Evolutionary conservation across 108 stramenopile species (phyloP).

Genomic region (Nitzschia putrida): DNA sequence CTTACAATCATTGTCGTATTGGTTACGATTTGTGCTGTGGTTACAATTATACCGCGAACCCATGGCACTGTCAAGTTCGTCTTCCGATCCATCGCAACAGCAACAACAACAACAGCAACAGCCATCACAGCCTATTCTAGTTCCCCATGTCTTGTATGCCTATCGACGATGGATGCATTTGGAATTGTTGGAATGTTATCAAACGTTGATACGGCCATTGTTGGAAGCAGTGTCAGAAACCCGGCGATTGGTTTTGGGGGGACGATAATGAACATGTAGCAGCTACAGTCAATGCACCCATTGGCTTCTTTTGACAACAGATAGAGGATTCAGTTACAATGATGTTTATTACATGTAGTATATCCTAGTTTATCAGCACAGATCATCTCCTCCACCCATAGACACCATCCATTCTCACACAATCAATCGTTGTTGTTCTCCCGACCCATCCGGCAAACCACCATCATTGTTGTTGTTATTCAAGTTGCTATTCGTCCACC

Average conservation of each 20-base stretch:
- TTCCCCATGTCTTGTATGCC: conserved; percentile 13
- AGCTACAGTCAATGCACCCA: too few species aligned
- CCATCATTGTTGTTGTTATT: too few species aligned
- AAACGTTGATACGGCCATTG: conserved; percentile 3
- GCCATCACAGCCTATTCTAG: not conserved
- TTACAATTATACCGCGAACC: not conserved
- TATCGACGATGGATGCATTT: conserved; percentile 17
- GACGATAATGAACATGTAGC: too few species aligned
- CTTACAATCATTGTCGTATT: not conserved
- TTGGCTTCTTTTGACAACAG: too few species aligned
- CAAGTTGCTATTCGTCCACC: not conserved
- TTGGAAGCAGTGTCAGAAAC: conserved; percentile 1
- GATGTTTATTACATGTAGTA: too few species aligned
- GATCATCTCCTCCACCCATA: too few species aligned
- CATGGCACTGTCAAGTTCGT: not conserved
- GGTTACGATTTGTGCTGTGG: conserved; percentile 12
- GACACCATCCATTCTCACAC: too few species aligned
- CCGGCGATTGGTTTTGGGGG: not conserved
- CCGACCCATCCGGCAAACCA: not conserved
- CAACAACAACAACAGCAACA: not conserved
- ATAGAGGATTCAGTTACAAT: not conserved
- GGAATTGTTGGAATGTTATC: conserved; percentile 9
- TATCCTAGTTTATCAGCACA: too few species aligned
- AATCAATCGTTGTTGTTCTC: conserved; percentile 1
- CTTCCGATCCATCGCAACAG: not conserved